Evolutionary conservation across 2,329 filamentous ascomycete genomes (phyloP), one percentile per base, ranked within the genome.

Genomic region (Sodiomyces alkalinus): DNA sequence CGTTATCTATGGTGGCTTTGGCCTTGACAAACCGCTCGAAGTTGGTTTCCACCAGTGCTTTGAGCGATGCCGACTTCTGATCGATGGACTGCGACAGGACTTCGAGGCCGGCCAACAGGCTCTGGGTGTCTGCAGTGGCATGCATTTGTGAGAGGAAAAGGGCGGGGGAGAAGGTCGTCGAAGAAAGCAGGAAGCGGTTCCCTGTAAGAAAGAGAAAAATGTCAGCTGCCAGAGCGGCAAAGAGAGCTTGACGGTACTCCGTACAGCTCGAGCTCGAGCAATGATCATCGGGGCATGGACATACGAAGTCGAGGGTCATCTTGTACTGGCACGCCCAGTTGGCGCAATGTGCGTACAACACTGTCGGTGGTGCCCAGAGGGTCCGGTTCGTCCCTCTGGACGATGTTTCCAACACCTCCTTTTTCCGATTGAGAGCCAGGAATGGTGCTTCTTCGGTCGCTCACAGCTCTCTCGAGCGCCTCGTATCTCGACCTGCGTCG

Each of bases 11-110:
- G 6, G 87, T 96, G 12, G 87, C 82, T 53, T 98, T 98, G 23
- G 90, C 90, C 37, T 83, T 79, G 31, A 98, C 90, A 58, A 98
- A 98, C 39, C 87, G 79, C 54, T 98, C 92, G 48, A 98, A 98
- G 51, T 98, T 98, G 38, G 82, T 87, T 52, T 98, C 90, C 15
- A 98, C 90, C 12, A 98, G 67, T 8, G 92, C 80, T 49, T 98
- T 98, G 35, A 98, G 68, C 4, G 86, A 94, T 0, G 87, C 90
- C 0, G 87, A 94, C 53, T 98, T 98, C 55, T 96, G 82, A 45
- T 96, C 90, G 44, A 98, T 98, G 1, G 87, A 94, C 36, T 72
- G 71, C 12, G 85, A 90, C 13, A 98, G 69, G 33, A 80, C 75
- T 40, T 93, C 80, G 13, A 98, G 68, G 3, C 90, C 92, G 27